Evolutionary conservation across 495 filamentous ascomycete species (phyloP).

Genomic region (Hypomontagnella monticulosa): DNA sequence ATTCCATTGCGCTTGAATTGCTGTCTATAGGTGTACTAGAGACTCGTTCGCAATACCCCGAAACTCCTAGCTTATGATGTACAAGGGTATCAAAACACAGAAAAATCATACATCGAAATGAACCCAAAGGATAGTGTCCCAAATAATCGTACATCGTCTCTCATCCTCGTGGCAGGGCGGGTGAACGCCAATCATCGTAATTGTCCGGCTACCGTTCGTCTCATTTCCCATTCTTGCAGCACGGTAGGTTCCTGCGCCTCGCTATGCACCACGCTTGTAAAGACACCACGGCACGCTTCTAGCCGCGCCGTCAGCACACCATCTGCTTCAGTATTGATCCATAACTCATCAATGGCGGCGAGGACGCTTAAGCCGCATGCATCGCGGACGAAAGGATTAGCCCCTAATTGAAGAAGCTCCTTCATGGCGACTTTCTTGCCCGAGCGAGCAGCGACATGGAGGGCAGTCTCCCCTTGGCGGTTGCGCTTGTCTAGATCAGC

Average conservation of each 20-base stretch:
- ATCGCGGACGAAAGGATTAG: constrained; percentile 56
- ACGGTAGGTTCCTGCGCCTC: constrained; percentile 32
- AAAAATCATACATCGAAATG: constrained; percentile 2
- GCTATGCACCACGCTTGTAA: constrained; percentile 26
- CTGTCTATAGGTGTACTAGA: constrained; percentile 5
- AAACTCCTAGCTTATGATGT: constrained; percentile 13
- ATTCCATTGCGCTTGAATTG: background rate
- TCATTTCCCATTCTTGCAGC: constrained; percentile 33
- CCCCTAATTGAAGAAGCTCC: constrained; percentile 53
- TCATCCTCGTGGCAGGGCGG: background rate
- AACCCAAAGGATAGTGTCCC: background rate
- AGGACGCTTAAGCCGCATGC: constrained; percentile 50
- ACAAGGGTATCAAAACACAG: constrained; percentile 35
- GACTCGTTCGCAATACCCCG: background rate
- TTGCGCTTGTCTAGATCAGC: constrained; percentile 54
- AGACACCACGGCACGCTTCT: constrained; percentile 43
- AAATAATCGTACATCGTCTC: constrained; percentile 26
- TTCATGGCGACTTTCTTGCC: constrained; percentile 56
- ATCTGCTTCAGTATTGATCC: constrained; percentile 32
- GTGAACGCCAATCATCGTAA: background rate
- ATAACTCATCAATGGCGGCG: constrained; percentile 49
- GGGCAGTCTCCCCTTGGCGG: constrained; percentile 56
- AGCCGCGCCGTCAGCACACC: constrained; percentile 40
- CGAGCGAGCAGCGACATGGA: constrained; percentile 55
- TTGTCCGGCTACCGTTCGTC: background rate